These are phyloP conservation scores for Chlorella variabilis DNA, from an alignment of 163 green algal genomes.

Conservation along the genomic window DNA sequence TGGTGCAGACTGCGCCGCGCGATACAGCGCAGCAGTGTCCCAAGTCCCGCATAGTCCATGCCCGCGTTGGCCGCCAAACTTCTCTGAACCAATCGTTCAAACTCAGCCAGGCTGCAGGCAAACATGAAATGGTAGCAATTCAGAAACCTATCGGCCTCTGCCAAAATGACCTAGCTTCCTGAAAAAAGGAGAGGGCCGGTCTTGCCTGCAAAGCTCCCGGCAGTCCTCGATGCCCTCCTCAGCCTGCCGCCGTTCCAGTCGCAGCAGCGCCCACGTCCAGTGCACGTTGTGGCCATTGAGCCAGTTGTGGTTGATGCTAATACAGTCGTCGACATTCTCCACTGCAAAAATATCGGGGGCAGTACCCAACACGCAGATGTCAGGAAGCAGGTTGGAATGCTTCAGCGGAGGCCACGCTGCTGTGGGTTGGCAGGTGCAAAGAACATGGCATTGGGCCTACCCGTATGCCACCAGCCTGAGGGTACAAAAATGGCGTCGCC, in stretches of 20 bases:
- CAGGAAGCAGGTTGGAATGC: background rate
- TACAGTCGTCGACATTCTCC: conserved; percentile 39
- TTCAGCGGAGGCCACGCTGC: too few species aligned
- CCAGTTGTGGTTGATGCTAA: conserved; percentile 97
- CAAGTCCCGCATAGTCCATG: conserved; percentile 50
- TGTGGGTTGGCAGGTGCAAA: too few species aligned
- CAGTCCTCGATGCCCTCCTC: conserved; percentile 78
- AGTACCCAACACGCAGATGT: too few species aligned
- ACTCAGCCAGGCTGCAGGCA: conserved; percentile 59
- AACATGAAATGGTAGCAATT: background rate
- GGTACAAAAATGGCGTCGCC: conserved; percentile 94
- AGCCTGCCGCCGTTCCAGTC: conserved; percentile 57
- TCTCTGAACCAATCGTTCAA: conserved; percentile 72
- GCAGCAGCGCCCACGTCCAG: conserved; percentile 67
- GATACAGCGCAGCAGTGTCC: conserved; percentile 46
- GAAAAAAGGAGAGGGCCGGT: too few species aligned
- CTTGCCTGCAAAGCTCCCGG: conserved; percentile 52
- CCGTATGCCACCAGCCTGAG: conserved; percentile 91
- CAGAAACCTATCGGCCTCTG: too few species aligned
- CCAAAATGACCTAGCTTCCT: too few species aligned
- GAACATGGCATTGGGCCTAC: too few species aligned
- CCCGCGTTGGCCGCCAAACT: conserved; percentile 69
- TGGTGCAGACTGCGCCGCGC: background rate
- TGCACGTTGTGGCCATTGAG: conserved; percentile 78
- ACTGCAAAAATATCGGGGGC: background rate